These are phyloP conservation scores for Solanum phureja DNA, from an alignment of 257 asterid species.

Conservation along the genomic window DNA sequence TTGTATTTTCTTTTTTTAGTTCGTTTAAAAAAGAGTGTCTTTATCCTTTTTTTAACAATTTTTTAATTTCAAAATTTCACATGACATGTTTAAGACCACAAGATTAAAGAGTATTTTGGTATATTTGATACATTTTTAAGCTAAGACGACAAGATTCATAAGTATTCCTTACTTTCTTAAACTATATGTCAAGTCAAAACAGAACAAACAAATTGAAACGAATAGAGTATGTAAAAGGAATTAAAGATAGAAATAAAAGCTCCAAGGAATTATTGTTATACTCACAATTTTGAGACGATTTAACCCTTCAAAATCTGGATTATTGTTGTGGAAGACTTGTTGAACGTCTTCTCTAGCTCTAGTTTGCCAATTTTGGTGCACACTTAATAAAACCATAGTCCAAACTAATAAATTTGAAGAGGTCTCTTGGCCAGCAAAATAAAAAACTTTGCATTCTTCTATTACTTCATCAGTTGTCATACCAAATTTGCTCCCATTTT, in stretches of 20 bases:
- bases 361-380: slow-evolving; percentile 39
- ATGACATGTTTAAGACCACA: neutral
- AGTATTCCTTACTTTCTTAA: neutral
- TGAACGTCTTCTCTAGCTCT: slow-evolving; percentile 42
- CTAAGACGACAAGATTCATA: neutral
- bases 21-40: rapidly evolving
- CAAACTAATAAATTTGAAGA: slow-evolving; percentile 32
- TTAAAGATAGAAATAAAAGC: neutral
- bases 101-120: neutral
- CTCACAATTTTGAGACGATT: slow-evolving; percentile 52
- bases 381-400: slow-evolving; percentile 39
- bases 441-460: slow-evolving; percentile 47
- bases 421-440: slow-evolving; percentile 48
- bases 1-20: neutral
- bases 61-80: neutral
- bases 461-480: slow-evolving; percentile 43
- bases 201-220: neutral
- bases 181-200: neutral
- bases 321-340: slow-evolving; percentile 17
- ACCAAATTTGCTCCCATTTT: slow-evolving; percentile 24
- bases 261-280: neutral
- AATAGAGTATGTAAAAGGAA: neutral
- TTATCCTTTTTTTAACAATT: neutral
- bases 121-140: neutral
- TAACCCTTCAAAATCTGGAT: slow-evolving; percentile 32